These are phyloP conservation scores for Mycena maculata DNA, from an alignment of 768 basidiomycete genomes.

Conservation along the genomic window DNA sequence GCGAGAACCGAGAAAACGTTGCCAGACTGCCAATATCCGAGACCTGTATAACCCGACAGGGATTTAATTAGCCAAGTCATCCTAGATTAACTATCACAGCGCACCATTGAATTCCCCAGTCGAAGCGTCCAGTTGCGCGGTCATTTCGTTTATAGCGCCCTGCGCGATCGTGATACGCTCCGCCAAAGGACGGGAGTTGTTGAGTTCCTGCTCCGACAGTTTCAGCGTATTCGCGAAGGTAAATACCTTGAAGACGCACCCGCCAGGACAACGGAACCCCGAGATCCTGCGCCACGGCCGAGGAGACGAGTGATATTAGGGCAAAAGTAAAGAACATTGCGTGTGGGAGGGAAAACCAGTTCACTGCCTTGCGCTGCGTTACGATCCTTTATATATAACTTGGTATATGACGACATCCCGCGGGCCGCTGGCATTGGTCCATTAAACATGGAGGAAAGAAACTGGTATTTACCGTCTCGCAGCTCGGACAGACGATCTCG, in stretches of 20 bases:
- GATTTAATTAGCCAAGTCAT: too few relatives aligned
- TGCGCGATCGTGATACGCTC: slow-evolving; percentile 57
- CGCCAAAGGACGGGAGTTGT: slow-evolving; percentile 49
- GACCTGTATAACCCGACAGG: slow-evolving; percentile 50
- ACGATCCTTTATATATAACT: too few relatives aligned
- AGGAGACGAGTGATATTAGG: slow-evolving; percentile 13
- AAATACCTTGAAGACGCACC: slow-evolving; percentile 42
- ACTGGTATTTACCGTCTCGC: too few relatives aligned
- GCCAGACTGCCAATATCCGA: slow-evolving; percentile 65
- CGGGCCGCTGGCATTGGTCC: too few relatives aligned
- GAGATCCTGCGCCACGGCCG: slow-evolving; percentile 50
- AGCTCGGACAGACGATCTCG: too few relatives aligned
- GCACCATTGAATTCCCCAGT: slow-evolving; percentile 58
- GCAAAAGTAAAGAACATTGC: slow-evolving; percentile 18
- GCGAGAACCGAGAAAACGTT: slow-evolving; percentile 65
- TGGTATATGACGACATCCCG: too few relatives aligned
- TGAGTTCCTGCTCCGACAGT: slow-evolving; percentile 50
- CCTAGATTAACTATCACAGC: too few relatives aligned
- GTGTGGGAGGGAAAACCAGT: too few relatives aligned
- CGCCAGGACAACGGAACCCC: slow-evolving; percentile 57
- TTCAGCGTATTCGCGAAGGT: neutral
- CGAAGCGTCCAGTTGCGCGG: slow-evolving; percentile 48
- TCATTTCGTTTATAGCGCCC: slow-evolving; percentile 54
- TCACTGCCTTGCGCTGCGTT: too few relatives aligned
- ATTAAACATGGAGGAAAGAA: too few relatives aligned